These are phyloP conservation scores for Malassezia yamatoensis DNA, from an alignment of 1,284 basidiomycete genomes.

Conservation along the genomic window DNA sequence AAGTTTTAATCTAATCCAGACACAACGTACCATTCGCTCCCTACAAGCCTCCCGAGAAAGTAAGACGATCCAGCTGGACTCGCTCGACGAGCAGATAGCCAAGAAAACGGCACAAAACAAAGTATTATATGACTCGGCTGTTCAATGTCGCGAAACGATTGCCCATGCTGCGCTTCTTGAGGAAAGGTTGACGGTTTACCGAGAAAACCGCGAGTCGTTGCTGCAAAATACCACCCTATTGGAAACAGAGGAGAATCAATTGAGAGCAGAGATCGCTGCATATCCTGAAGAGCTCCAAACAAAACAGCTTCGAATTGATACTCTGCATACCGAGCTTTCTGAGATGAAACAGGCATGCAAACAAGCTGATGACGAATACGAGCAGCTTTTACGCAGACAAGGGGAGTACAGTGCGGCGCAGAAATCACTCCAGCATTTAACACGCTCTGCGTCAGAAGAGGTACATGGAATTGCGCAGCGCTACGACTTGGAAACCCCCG, in stretches of 20 bases:
- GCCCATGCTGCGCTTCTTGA: conserved; percentile 62
- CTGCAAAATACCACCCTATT: conserved; percentile 56
- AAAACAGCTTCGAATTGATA: background rate
- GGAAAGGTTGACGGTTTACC: conserved; percentile 59
- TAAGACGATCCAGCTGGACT: conserved; percentile 31
- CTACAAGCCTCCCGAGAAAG: conserved; percentile 27
- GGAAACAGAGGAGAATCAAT: conserved; percentile 16
- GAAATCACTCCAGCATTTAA: conserved; percentile 24
- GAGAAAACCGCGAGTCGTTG: conserved; percentile 59
- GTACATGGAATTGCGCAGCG: background rate
- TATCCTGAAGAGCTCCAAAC: conserved; percentile 18
- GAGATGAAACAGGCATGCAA: background rate
- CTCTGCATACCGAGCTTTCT: background rate
- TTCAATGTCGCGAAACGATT: conserved; percentile 74
- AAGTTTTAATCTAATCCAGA: background rate
- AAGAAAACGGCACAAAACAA: conserved; percentile 63
- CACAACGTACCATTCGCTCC: conserved; percentile 26
- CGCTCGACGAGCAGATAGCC: conserved; percentile 34
- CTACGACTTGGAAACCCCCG: background rate
- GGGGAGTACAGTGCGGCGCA: conserved; percentile 8
- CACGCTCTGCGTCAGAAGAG: conserved; percentile 1
- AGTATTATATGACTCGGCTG: conserved; percentile 70
- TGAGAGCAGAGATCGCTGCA: conserved; percentile 29
- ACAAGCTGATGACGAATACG: conserved; percentile 3
- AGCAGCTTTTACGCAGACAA: conserved; percentile 7